These are phyloP conservation scores for Aspergillus affinis DNA, from an alignment of 495 filamentous ascomycete genomes.

Conservation along the genomic window DNA sequence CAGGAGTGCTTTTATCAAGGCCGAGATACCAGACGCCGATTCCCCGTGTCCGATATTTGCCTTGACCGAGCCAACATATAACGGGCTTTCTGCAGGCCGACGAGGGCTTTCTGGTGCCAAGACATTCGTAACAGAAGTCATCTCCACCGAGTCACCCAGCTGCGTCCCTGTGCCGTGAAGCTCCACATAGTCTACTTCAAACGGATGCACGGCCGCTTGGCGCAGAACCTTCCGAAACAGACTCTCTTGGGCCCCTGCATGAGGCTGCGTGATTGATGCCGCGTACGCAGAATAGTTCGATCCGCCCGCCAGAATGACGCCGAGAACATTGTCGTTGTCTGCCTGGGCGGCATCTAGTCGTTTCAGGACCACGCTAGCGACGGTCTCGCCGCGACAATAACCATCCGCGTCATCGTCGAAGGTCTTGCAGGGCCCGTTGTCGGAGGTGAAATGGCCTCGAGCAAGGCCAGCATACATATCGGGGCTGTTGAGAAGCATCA, in stretches of 20 bases:
- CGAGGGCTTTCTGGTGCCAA: constrained; percentile 76
- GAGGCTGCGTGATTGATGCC: constrained; percentile 77
- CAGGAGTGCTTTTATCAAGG: constrained; percentile 79
- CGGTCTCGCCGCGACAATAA: constrained; percentile 74
- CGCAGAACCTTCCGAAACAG: constrained; percentile 69
- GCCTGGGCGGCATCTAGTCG: constrained; percentile 69
- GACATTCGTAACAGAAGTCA: constrained; percentile 72
- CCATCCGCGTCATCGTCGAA: constrained; percentile 77
- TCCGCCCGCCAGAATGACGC: constrained; percentile 61
- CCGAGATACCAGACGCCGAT: constrained; percentile 80
- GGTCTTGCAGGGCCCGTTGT: constrained; percentile 76
- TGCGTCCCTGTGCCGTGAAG: constrained; percentile 89
- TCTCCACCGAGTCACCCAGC: constrained; percentile 77
- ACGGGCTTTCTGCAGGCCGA: constrained; percentile 51
- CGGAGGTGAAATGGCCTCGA: constrained; percentile 78
- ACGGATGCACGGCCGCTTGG: constrained; percentile 68
- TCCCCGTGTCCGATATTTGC: constrained; percentile 90
- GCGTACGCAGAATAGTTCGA: constrained; percentile 79
- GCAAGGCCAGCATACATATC: constrained; percentile 84
- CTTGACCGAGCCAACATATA: constrained; percentile 83
- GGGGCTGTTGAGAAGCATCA: constrained; percentile 77
- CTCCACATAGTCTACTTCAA: constrained; percentile 77
- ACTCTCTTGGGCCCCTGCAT: constrained; percentile 66
- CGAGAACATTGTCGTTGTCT: constrained; percentile 74
- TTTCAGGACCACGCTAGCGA: constrained; percentile 72